Conservation (phyloP, 352 stramenopile species). For the Globisporangium cystogenes region DNA sequence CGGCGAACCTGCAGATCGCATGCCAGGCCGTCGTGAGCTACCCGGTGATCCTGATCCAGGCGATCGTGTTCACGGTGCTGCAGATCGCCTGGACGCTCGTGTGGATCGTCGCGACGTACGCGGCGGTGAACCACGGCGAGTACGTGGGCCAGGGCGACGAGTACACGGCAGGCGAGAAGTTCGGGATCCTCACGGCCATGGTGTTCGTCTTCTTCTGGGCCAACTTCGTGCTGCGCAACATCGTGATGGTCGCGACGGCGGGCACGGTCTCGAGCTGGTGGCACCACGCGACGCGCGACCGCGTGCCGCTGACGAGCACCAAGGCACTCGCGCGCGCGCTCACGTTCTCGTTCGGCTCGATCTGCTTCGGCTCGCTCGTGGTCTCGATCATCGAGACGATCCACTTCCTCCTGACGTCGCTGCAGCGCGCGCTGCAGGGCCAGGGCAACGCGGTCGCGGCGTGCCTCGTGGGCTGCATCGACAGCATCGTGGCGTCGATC, state of each 20-base stretch:
- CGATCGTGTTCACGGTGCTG: conserved; percentile 65
- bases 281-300: conserved; percentile 48
- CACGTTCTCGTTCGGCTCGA: conserved; percentile 84
- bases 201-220: conserved; percentile 83
- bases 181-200: conserved; percentile 44
- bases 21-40: conserved; percentile 73
- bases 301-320: conserved; percentile 27
- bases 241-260: conserved; percentile 75
- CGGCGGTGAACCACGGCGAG: conserved; percentile 49
- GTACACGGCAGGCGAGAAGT: conserved; percentile 29
- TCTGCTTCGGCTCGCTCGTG: conserved; percentile 78
- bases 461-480: conserved; percentile 37
- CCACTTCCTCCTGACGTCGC: conserved; percentile 33
- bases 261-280: conserved; percentile 86
- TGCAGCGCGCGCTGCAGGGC: conserved; percentile 29
- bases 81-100: conserved; percentile 69
- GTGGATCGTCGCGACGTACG: conserved; percentile 68
- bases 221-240: conserved; percentile 62
- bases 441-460: conserved; percentile 49
- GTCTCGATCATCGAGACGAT: conserved; percentile 70
- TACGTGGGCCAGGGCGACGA: conserved; percentile 28
- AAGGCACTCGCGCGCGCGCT: conserved; percentile 46
- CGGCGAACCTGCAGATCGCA: conserved; percentile 76
- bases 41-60: conserved; percentile 56
- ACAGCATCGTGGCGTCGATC: conserved; percentile 54